Base-by-base conservation (phyloP, 2,329 filamentous ascomycete species). In the Trichoderma asperellum region DNA sequence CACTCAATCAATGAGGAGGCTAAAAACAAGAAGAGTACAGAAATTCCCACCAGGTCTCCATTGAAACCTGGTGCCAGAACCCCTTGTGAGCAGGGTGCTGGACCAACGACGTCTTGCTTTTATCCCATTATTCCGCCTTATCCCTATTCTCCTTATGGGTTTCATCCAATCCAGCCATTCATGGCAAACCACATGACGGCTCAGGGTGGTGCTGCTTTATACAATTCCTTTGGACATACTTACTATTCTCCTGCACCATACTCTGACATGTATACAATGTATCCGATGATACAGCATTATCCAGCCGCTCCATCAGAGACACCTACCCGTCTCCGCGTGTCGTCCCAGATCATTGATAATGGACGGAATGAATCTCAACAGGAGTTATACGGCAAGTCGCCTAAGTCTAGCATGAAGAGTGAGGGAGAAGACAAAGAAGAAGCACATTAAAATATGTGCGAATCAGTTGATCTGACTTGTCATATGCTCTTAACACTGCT, bases 201-300 rank as follows among this genome's bases (percentile, higher is more conserved):
- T 10, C 63, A 67, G n/a, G 68, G 68, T 11, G 68, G 37, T 14
- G 53, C 68, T 56, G 21, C 74, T 10, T 67, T 75, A 58, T 76
- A 75, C 59, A 58, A 71, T 24, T 70, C 70, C n/a, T 76, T 66
- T 43, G 37, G 52, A 2, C 57, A 61, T 12, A 3, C 58, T 0
- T 68, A 68, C 21, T 68, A 57, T 6, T 21, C 16, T 27, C 37
- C 66, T 10, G 10, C 58, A 1, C 49, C 66, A 21, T 68, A 68
- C 16, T 53, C 60, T n/a, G 66, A 68, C 52, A 37, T 68, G 35
- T 68, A 29, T 37, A 21, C 71, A 18, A 70, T 74, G 70, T 73
- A 69, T 29, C 72, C 71, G 16, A 71, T 75, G 73, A 71, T 75
- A 72, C 71, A 73, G 8, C 57, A 70, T 11, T 72, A 71, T 24